These are phyloP conservation scores for Xylaria sp. DNA, from an alignment of 2,329 filamentous ascomycete genomes.

Conservation along the genomic window DNA sequence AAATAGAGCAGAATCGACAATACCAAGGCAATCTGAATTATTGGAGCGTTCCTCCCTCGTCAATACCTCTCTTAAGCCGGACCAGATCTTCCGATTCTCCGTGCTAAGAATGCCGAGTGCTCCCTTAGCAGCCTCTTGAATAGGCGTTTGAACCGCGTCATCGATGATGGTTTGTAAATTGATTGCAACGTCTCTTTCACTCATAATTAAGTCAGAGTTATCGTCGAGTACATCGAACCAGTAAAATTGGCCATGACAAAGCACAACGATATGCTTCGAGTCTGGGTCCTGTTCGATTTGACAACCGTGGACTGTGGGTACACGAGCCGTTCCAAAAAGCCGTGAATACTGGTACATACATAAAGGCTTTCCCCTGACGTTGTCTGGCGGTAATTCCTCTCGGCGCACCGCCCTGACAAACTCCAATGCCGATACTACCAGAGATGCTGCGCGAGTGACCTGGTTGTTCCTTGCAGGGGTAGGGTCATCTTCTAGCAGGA, in stretches of 20 bases:
- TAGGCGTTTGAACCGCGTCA: slow-evolving; percentile 87
- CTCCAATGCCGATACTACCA: slow-evolving; percentile 88
- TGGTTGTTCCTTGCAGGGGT: slow-evolving; percentile 97
- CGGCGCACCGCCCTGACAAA: slow-evolving; percentile 93
- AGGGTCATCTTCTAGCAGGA: slow-evolving; percentile 95
- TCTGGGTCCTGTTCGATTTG: slow-evolving; percentile 94
- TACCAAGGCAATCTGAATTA: slow-evolving; percentile 94
- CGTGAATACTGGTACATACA: slow-evolving; percentile 99
- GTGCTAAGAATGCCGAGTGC: slow-evolving; percentile 94
- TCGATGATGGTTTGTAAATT: slow-evolving; percentile 94
- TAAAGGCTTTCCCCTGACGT: slow-evolving; percentile 81
- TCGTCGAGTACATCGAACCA: slow-evolving; percentile 98
- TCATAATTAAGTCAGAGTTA: slow-evolving; percentile 96
- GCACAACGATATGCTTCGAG: slow-evolving; percentile 92
- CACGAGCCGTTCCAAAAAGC: slow-evolving; percentile 91
- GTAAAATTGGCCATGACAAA: slow-evolving; percentile 96
- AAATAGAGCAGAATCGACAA: slow-evolving; percentile 94
- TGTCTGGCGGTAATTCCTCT: slow-evolving; percentile 93
- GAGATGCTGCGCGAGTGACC: slow-evolving; percentile 90
- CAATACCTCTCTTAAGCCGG: slow-evolving; percentile 86
- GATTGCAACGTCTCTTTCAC: slow-evolving; percentile 89
- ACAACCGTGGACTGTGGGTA: slow-evolving; percentile 94
- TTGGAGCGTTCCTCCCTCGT: slow-evolving; percentile 88
- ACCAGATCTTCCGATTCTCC: slow-evolving; percentile 97
- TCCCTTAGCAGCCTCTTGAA: slow-evolving; percentile 94